Base-by-base conservation (phyloP, 345 rosid genomes). In the Pseudoturritis turrita region DNA sequence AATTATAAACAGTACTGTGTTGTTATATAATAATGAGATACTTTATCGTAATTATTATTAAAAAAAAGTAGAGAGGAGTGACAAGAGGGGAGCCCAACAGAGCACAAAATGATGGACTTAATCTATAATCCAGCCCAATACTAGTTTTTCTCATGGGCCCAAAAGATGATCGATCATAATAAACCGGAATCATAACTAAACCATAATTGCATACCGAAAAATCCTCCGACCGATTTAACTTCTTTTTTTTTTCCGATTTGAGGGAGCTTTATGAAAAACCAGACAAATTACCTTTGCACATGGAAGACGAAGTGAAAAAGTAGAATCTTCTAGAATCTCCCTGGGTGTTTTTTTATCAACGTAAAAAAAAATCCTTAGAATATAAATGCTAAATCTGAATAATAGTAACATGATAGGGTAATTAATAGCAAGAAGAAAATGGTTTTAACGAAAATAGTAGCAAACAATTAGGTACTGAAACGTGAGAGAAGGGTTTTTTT, bases 231-330 rank as follows among this genome's bases (percentile, higher is more conserved):
- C 18, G 43, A 43, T 25, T 50, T 10, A 13, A n/a, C n/a, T 17
- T n/a, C 14, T 18, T 3, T 25, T 13, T 28, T 15, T 18, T 0
- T 14, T 6, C 15, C 4, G 8, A 36, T 33, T 11, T 35, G 57
- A 13, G 21, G 44, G 7, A 26, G 23, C 2, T 49, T n/a, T 45
- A 3, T 23, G 35, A 45, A 6, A 51, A 73, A 36, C n/a, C 56
- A 53, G 56, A 44, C 4, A 25, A 31, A 1, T 69, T 73, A 74
- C 66, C 78, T 74, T n/a, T 57, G 52, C 19, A 56, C 21, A 65
- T 49, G 53, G 72, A 56, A 46, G 51, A 55, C n/a, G 22, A 65
- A 47, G 19, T 47, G 61, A 37, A 47, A 39, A 47, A 29, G 18
- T 7, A 21, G 53, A 65, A 57, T 37, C 37, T 33, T 31, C 13